Conservation (phyloP, 2,329 filamentous ascomycete species). For the Scolecobasidium constrictum region DNA sequence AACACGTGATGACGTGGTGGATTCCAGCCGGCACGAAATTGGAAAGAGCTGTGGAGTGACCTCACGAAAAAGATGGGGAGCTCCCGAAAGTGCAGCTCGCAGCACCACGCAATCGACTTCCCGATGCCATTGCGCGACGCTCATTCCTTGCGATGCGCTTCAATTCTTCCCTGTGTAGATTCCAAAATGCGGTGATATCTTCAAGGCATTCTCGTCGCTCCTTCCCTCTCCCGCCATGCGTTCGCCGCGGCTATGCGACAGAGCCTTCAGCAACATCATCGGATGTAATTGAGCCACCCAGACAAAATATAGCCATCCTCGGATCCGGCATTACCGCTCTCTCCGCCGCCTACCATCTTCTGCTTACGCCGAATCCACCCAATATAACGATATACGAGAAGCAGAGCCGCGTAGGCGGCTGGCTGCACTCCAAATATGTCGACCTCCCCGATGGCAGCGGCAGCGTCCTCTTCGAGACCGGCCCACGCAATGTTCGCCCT, state of each 20-base stretch:
- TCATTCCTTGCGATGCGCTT: background rate
- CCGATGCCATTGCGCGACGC: background rate
- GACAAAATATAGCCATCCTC: slow-evolving; percentile 35
- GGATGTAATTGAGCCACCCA: slow-evolving; percentile 12
- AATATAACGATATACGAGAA: slow-evolving; percentile 77
- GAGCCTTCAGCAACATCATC: too few relatives aligned
- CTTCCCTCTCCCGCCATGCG: background rate
- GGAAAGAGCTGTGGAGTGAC: too few relatives aligned
- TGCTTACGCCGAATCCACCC: slow-evolving; percentile 51
- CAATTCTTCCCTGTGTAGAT: background rate
- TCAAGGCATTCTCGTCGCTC: background rate
- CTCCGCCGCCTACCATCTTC: slow-evolving; percentile 55
- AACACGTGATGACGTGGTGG: too few relatives aligned
- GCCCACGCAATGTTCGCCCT: slow-evolving; percentile 49
- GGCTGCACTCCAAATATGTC: slow-evolving; percentile 61
- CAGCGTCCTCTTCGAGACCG: slow-evolving; percentile 67
- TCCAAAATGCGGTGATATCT: background rate
- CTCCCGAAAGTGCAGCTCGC: too few relatives aligned
- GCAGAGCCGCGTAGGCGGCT: slow-evolving; percentile 62
- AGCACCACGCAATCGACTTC: too few relatives aligned
- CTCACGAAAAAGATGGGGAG: too few relatives aligned
- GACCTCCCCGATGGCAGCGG: slow-evolving; percentile 43
- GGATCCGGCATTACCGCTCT: slow-evolving; percentile 43
- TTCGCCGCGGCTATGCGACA: background rate
- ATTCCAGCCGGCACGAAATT: too few relatives aligned